phyloP scores from a whole-genome alignment of 208 protist species.

The Dictyostelium gargantuum region DNA sequence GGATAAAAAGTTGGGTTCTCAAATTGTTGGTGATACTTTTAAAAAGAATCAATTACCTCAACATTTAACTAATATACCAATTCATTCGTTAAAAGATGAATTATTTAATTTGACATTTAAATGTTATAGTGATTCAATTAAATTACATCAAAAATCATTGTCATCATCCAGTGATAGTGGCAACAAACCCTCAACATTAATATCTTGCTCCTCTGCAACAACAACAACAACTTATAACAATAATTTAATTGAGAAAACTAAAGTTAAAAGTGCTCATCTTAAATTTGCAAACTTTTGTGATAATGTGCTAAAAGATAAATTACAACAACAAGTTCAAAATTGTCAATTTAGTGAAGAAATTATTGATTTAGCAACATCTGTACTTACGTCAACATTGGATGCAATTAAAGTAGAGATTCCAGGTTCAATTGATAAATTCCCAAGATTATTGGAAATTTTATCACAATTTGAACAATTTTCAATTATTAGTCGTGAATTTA shows the following conservation, averaged over 20 bases:
- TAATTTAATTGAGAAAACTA: background rate
- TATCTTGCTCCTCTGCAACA: background rate
- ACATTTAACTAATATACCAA: background rate
- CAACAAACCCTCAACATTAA: background rate
- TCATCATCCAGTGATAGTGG: background rate
- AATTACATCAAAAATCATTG: background rate
- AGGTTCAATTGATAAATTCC: slow-evolving; percentile 76
- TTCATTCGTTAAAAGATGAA: background rate
- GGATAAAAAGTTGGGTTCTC: background rate
- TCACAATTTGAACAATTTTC: slow-evolving; percentile 28
- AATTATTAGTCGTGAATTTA: slow-evolving; percentile 15
- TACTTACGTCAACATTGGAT: slow-evolving; percentile 33
- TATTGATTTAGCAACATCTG: background rate
- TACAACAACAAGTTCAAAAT: background rate
- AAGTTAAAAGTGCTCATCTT: slow-evolving; percentile 70
- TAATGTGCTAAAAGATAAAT: slow-evolving; percentile 67
- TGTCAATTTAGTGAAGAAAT: slow-evolving; percentile 1
- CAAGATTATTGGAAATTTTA: slow-evolving; percentile 82
- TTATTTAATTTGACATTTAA: slow-evolving; percentile 24
- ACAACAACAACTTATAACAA: background rate
- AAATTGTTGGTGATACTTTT: background rate
- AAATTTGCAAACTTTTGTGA: slow-evolving; percentile 83
- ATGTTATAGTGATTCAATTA: slow-evolving; percentile 19
- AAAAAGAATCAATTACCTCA: slow-evolving; percentile 4
- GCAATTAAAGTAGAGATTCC: slow-evolving; percentile 68